Percentiles rank a stretch among this genome's conserved stretches.
These are phyloP conservation scores for Hymenoscyphus scutula DNA, from an alignment of 2,329 filamentous ascomycete species.

Conservation along the genomic window DNA sequence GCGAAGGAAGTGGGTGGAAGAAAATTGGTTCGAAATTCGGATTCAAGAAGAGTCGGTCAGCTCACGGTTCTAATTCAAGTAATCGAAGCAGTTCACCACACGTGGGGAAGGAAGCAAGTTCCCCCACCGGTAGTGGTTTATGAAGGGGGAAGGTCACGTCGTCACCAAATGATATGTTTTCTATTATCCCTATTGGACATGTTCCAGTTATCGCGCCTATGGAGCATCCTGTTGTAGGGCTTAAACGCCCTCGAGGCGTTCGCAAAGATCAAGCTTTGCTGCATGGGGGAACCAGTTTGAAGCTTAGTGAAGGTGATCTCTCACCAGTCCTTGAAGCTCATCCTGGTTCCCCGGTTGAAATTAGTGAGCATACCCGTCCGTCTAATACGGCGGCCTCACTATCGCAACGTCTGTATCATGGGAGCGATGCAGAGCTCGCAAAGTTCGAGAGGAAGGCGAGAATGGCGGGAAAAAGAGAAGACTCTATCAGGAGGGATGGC, in stretches of 20 bases:
- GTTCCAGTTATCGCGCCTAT: slow-evolving; percentile 29
- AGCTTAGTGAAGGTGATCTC: slow-evolving; percentile 30
- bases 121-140: slow-evolving; percentile 43
- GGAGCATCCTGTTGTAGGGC: slow-evolving; percentile 28
- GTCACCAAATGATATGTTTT: slow-evolving; percentile 41
- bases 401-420: slow-evolving; percentile 29
- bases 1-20: slow-evolving; percentile 55
- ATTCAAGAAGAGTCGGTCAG: slow-evolving; percentile 52
- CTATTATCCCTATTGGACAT: slow-evolving; percentile 27
- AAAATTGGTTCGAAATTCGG: slow-evolving; percentile 62
- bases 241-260: slow-evolving; percentile 23
- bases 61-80: slow-evolving; percentile 44
- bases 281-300: slow-evolving; percentile 32
- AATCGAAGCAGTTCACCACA: slow-evolving; percentile 37
- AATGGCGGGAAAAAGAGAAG: slow-evolving; percentile 27
- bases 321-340: slow-evolving; percentile 35
- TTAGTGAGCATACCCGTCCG: slow-evolving; percentile 28
- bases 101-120: slow-evolving; percentile 38
- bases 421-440: slow-evolving; percentile 26
- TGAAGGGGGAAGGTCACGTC: slow-evolving; percentile 59
- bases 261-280: slow-evolving; percentile 24
- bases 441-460: slow-evolving; percentile 26
- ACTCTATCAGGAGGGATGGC: slow-evolving; percentile 32
- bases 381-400: slow-evolving; percentile 27
- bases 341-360: slow-evolving; percentile 35